Evolutionary conservation across 1,139 yeast genomes (phyloP).

Genomic region (Scheffersomyces segobiensis): DNA sequence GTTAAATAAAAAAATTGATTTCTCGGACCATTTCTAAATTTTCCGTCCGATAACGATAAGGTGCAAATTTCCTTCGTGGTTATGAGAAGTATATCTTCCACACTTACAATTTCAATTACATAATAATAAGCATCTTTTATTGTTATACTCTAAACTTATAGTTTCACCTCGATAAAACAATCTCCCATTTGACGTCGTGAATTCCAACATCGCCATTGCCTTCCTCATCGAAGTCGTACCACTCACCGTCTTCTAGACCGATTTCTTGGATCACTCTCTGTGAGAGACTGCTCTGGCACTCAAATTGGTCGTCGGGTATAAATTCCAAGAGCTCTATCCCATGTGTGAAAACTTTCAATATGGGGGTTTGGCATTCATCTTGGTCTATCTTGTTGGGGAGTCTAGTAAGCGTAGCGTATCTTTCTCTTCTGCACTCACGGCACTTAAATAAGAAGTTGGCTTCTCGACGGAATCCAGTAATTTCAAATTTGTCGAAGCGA

Average conservation of each 20-base stretch:
- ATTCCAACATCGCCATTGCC: conserved; percentile 15
- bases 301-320: conserved; percentile 18
- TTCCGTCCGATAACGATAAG: neutral
- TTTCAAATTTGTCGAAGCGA: conserved; percentile 15
- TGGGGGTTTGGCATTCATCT: conserved; percentile 7
- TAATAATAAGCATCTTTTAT: too few species aligned
- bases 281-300: conserved; percentile 11
- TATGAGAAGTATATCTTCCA: too few species aligned
- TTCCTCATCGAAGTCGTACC: conserved; percentile 18
- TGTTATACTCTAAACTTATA: neutral
- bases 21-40: neutral
- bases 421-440: conserved; percentile 17
- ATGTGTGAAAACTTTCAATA: conserved; percentile 16
- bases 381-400: conserved; percentile 9
- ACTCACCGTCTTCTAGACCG: conserved; percentile 19
- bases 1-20: too few species aligned
- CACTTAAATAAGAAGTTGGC: conserved; percentile 20
- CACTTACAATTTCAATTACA: neutral
- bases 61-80: too few species aligned
- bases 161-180: conserved; percentile 1
- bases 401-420: conserved; percentile 14
- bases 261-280: conserved; percentile 13
- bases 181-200: conserved; percentile 13
- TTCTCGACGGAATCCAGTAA: conserved; percentile 16
- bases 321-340: conserved; percentile 18